phyloP scores from a whole-genome alignment of 106 monocot genomes.

The Agapanthus africanus region DNA sequence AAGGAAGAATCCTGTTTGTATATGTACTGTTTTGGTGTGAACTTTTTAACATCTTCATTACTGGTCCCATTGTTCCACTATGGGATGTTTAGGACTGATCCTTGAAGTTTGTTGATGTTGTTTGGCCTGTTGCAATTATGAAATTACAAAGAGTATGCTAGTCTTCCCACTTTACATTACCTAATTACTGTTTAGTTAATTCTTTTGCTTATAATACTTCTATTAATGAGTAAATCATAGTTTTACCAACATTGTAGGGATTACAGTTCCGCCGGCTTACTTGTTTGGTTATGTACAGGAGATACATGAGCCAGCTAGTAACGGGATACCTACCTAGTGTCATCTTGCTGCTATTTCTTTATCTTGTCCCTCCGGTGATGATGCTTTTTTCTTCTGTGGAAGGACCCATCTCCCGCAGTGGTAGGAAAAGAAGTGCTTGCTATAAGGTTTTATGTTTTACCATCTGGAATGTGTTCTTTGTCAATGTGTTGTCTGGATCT shows the following conservation, averaged over 20 bases:
- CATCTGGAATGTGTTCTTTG: slow-evolving; percentile 98
- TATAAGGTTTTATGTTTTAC: slow-evolving; percentile 81
- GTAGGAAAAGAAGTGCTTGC: slow-evolving; percentile 82
- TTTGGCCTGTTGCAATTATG: too few relatives aligned
- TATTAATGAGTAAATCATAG: too few relatives aligned
- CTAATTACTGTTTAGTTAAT: neutral
- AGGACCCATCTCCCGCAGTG: slow-evolving; percentile 71
- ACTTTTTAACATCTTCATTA: too few relatives aligned
- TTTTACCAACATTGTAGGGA: too few relatives aligned
- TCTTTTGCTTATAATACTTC: too few relatives aligned
- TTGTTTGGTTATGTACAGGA: slow-evolving; percentile 34
- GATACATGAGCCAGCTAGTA: slow-evolving; percentile 53
- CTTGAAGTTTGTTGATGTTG: too few relatives aligned
- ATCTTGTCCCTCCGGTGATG: slow-evolving; percentile 76
- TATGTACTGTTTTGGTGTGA: too few relatives aligned
- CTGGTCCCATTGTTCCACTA: too few relatives aligned
- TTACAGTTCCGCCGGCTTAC: neutral
- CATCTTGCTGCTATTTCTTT: slow-evolving; percentile 60
- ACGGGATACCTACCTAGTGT: slow-evolving; percentile 95
- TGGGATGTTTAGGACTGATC: too few relatives aligned
- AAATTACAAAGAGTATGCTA: neutral
- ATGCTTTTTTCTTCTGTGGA: slow-evolving; percentile 82
- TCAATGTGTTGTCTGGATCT: slow-evolving; percentile 88
- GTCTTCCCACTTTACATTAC: neutral
- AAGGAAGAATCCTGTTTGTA: too few relatives aligned